Conservation (phyloP, 345 rosid genomes). For the Trapa bicornis region DNA sequence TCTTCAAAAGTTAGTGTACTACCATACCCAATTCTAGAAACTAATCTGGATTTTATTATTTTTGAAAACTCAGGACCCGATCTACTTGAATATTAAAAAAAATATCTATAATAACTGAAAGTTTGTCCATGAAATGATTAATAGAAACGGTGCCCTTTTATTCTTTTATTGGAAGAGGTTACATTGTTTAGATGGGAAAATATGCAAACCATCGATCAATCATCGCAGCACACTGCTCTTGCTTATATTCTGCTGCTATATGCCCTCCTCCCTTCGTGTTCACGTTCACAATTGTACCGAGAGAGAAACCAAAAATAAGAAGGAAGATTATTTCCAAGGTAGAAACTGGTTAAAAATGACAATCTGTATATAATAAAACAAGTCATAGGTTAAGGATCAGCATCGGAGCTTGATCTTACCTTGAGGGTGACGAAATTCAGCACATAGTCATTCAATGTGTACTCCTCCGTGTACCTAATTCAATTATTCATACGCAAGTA, state of each 20-base stretch:
- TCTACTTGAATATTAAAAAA: too few species aligned
- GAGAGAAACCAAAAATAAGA: neutral
- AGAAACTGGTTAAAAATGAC: too few species aligned
- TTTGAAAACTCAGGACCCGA: too few species aligned
- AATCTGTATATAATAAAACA: too few species aligned
- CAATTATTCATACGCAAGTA: neutral
- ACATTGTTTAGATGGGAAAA: neutral
- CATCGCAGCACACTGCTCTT: conserved; percentile 1
- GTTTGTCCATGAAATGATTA: too few species aligned
- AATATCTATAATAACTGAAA: too few species aligned
- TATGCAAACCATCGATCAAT: neutral
- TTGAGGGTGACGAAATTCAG: neutral
- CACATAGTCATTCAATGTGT: neutral
- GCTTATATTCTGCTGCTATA: neutral
- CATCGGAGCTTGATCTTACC: neutral
- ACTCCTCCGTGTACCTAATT: neutral
- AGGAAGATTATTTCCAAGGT: too few species aligned
- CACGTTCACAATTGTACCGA: neutral
- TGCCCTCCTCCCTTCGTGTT: neutral
- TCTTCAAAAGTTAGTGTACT: too few species aligned
- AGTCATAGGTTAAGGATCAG: neutral
- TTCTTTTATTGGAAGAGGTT: neutral
- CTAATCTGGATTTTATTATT: too few species aligned
- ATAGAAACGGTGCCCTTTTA: too few species aligned
- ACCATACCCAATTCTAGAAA: too few species aligned